These are phyloP conservation scores for Cladosporium sp. DNA, from an alignment of 2,329 filamentous ascomycete genomes.

Conservation along the genomic window DNA sequence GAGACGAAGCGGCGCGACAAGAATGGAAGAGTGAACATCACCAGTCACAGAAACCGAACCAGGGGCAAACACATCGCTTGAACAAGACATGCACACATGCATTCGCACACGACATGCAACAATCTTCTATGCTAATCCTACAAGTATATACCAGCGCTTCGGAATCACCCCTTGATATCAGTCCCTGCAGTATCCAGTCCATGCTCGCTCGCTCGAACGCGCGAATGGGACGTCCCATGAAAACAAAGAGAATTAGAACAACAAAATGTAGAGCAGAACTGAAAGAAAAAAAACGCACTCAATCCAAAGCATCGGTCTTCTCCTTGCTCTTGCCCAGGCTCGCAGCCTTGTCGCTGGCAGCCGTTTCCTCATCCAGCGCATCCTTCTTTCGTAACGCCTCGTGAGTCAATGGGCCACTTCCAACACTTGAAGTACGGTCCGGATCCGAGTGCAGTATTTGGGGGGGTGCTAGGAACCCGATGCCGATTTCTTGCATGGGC, in stretches of 20 bases:
- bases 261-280: background rate
- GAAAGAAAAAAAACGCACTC: background rate
- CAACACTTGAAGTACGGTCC: constrained; percentile 2
- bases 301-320: background rate
- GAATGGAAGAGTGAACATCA: background rate
- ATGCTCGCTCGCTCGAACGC: constrained; percentile 14
- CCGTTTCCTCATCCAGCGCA: constrained; percentile 28
- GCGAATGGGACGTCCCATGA: background rate
- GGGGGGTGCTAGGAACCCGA: constrained; percentile 7
- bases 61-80: background rate
- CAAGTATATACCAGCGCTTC: background rate
- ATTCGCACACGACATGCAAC: background rate
- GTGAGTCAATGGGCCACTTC: constrained; percentile 30
- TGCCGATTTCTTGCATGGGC: constrained; percentile 1
- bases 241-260: background rate
- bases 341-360: background rate
- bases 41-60: background rate
- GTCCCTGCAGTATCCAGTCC: background rate
- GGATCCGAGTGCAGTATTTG: background rate
- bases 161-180: too few species aligned
- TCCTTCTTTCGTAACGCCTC: constrained; percentile 37
- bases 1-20: background rate
- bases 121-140: background rate
- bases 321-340: constrained; percentile 6
- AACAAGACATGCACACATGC: background rate